Base-by-base conservation (phyloP, 2,329 filamentous ascomycete genomes). In the Albifimbria verrucaria region DNA sequence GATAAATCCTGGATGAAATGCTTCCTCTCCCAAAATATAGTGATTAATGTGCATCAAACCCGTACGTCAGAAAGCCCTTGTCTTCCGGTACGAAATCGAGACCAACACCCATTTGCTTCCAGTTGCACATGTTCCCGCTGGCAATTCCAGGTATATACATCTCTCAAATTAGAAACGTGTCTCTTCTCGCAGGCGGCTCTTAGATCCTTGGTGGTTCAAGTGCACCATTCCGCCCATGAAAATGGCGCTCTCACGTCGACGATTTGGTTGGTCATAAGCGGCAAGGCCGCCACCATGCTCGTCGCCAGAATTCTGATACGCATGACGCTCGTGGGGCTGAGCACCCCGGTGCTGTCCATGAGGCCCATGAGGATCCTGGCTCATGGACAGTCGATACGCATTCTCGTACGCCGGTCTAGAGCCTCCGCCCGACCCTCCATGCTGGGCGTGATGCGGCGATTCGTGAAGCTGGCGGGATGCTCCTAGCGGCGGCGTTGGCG, bases 241-340 rank as follows among this genome's bases (percentile, higher is more conserved):
- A 66, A 87, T 82, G 45, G 76, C 73, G 61, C 85, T 87, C 67
- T 87, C 83, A 48, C 84, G 77, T 48, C 82, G 75, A 62, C 76
- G 80, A 41, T 72, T 80, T 55, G 60, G 61, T 52, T 74, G 74
- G 47, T 79, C 76, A 54, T 68, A 61, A 17, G 61, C 54, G 21
- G 56, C 53, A 23, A 59, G 56, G 21, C 54, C 57, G 51, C 51
- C 61, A 36, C 58, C 57, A n/a, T 61, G 42, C 4, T 67, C 59
- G 18, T 65, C 63, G 17, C 53, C 57, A 50, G 51, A 56, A 4
- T 54, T 55, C 39, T 72, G 69, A 23, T 70, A 71, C 9, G 66
- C 56, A 4, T 69, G 69, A 45, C 72, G 64, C 50, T 77, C 74
- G 54, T 74, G 74, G 7, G 64, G 68, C 5, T 70, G 62, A n/a